Percentiles rank a stretch among this genome's conserved stretches.
Conservation (phyloP, 192 early-diverging fungal species). For the Backusella australiensis region DNA sequence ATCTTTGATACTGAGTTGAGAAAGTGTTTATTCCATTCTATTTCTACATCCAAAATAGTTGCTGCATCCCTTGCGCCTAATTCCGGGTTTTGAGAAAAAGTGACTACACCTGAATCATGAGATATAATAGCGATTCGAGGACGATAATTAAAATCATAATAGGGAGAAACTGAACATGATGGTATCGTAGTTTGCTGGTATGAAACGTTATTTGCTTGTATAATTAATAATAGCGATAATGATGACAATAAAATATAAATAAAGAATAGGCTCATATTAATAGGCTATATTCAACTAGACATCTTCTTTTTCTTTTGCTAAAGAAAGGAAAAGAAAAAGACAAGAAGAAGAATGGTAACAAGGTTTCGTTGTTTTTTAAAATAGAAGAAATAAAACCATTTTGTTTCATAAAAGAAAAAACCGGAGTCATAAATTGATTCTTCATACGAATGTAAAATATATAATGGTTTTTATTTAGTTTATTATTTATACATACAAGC, state of each 20-base stretch:
- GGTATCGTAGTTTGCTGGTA: background rate
- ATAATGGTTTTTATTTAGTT: background rate
- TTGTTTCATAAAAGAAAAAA: background rate
- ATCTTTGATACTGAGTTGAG: background rate
- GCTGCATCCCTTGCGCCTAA: slow-evolving; percentile 25
- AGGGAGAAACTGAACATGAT: background rate
- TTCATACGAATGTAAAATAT: background rate
- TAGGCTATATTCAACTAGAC: background rate
- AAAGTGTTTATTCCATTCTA: slow-evolving; percentile 16
- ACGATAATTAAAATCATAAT: background rate
- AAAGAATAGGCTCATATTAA: background rate
- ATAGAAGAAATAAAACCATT: background rate
- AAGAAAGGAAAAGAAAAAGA: background rate
- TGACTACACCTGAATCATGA: slow-evolving; percentile 9
- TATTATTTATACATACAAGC: background rate
- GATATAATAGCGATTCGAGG: slow-evolving; percentile 22
- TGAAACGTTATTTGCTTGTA: background rate
- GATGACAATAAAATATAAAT: background rate
- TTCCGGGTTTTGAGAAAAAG: slow-evolving; percentile 18
- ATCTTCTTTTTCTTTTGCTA: background rate
- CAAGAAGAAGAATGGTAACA: background rate
- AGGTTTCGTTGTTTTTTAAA: background rate
- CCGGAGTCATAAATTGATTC: background rate
- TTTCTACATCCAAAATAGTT: slow-evolving; percentile 8
- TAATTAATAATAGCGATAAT: background rate